Conservation (phyloP, 768 basidiomycete genomes). For the Lentinula guzmanii region DNA sequence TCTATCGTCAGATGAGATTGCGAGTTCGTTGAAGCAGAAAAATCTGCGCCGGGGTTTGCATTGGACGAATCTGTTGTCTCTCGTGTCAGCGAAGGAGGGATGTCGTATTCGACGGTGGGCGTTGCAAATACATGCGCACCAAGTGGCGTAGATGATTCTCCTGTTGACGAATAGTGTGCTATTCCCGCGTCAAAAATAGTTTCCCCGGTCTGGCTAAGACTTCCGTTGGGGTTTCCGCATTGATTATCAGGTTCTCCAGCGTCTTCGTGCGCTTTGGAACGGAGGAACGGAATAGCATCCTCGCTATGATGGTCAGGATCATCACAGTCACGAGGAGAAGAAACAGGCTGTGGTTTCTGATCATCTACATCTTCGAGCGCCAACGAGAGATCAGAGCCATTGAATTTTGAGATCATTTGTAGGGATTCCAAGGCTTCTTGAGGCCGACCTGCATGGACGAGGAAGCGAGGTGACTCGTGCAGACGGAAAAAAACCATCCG, state of each 20-base stretch:
- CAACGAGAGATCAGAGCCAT: conserved; percentile 66
- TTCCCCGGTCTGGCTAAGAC: neutral
- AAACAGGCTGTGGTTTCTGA: conserved; percentile 16
- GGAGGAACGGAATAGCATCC: conserved; percentile 16
- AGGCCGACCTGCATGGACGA: conserved; percentile 82
- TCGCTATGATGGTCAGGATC: conserved; percentile 14
- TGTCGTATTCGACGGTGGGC: conserved; percentile 11
- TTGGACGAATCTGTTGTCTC: neutral
- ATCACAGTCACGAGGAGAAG: conserved; percentile 9
- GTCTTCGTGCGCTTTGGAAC: neutral
- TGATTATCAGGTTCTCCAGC: too few species aligned
- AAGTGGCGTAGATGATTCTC: conserved; percentile 1
- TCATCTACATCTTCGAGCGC: conserved; percentile 66
- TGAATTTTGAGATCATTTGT: conserved; percentile 80
- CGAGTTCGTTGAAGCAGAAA: neutral
- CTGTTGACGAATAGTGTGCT: neutral
- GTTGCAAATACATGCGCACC: conserved; percentile 23
- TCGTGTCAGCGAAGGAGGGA: neutral
- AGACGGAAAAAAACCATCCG: conserved; percentile 88
- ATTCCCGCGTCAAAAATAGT: neutral
- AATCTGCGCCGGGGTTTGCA: neutral
- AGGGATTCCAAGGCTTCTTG: conserved; percentile 82
- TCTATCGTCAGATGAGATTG: neutral
- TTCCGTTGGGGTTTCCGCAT: neutral
- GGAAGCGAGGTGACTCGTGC: conserved; percentile 91